Evolutionary conservation across 257 asterid genomes (phyloP).

Genomic region (Coffea eugenioides): DNA sequence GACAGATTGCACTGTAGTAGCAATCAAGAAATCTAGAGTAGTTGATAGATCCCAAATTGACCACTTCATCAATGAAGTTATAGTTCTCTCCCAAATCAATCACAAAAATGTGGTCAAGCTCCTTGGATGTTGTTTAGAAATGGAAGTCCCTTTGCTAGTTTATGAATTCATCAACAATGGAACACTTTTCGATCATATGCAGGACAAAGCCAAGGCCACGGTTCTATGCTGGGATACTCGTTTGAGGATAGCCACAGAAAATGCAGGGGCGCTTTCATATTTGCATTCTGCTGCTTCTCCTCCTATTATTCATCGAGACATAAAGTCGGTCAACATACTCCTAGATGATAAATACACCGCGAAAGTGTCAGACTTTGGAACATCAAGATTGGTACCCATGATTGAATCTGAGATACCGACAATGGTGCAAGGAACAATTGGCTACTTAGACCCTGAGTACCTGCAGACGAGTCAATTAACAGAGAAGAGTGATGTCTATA

Average conservation of each 20-base stretch:
- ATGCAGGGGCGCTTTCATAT: constrained; percentile 30
- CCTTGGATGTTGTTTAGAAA: constrained; percentile 36
- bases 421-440: constrained; percentile 34
- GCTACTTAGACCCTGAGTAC: constrained; percentile 40
- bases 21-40: constrained; percentile 12
- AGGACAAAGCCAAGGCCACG: constrained; percentile 10
- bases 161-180: constrained; percentile 37
- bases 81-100: constrained; percentile 33
- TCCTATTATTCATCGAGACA: constrained; percentile 42
- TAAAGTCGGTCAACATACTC: constrained; percentile 36
- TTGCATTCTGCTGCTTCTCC: constrained; percentile 34
- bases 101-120: constrained; percentile 37
- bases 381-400: constrained; percentile 28
- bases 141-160: constrained; percentile 25
- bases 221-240: constrained; percentile 29
- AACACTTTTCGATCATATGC: constrained; percentile 25
- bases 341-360: constrained; percentile 26
- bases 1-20: not conserved
- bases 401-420: constrained; percentile 22
- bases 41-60: constrained; percentile 23
- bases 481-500: constrained; percentile 38
- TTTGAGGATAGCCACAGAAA: constrained; percentile 31
- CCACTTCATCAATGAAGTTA: constrained; percentile 34
- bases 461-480: constrained; percentile 26
- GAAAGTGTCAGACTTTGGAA: constrained; percentile 31